Evolutionary conservation across 2,329 filamentous ascomycete species (phyloP), one percentile per base, ranked within the genome.

Genomic region (Fusarium camptoceras): DNA sequence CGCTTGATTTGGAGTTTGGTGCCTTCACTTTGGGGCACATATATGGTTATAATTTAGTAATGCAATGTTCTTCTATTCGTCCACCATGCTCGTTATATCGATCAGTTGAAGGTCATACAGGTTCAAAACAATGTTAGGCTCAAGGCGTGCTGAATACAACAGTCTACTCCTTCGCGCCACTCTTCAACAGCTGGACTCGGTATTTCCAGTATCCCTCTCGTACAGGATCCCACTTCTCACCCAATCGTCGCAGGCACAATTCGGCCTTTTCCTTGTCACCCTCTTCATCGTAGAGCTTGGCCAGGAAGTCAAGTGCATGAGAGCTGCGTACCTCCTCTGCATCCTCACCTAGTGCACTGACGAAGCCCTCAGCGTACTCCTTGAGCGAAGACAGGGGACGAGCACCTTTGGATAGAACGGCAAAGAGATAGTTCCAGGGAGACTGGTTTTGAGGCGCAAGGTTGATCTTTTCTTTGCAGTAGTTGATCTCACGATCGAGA

Each of bases 371-470:
- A 1, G 82, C 83, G 74, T 89, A 89, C 18, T 76, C 82, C 63
- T 83, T 81, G 8, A 85, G 78, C 2, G 77, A 80, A 3, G 71
- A 78, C 28, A 89, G 75, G 50, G 80, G 75, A 30, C 90, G 78
- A 0, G 85, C 89, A 2, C 88, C 89, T 75, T 93, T 92, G 62
- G 86, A 85, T 64, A 97, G 79, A 48, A 94, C 89, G 5, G 93
- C 96, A 31, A 90, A 85, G 16, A 98, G 83, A 80, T 98, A 99
- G 79, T 94, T 96, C 96, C 96, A 99, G 3, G 94, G 88, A 72
- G 92, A 95, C 79, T 94, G 92, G 80, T 98, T 99, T 85, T 98
- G 94, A 47, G 96, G 96, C 42, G 94, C 94, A 68, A 92, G 83
- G 34, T 83, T 80, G 66, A 97, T 93, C 77, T 92, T 92, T 49